Evolutionary conservation across 148 eudicot genomes (phyloP), one percentile per base, ranked within the genome.

Genomic region (Rhododendron williamsianum): DNA sequence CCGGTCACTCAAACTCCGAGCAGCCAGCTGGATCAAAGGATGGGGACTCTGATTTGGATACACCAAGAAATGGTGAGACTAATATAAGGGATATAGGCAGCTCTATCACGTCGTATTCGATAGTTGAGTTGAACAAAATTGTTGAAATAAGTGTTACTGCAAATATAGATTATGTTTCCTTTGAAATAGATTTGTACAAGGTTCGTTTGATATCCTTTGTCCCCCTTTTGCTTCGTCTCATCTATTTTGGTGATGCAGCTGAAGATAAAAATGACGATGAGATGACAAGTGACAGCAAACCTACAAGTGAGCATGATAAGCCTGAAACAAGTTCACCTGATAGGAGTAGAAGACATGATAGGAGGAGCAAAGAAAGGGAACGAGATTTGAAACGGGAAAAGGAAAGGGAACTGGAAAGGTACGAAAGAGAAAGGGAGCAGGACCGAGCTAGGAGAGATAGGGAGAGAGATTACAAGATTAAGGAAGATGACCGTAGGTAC

Each of bases 401-500:
- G 86, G 99, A 94, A 90, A 90, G 96, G 86, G 98, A 97, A 88
- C 93, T 97, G 49, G 99, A 97, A 85, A 95, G 98, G 88, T 89
- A 93, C 52, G 98, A 97, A 90, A 91, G 94, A 91, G 99, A 97
- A 76, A 91, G 98, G 72, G 98, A 95, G 90, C 98, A 94, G 82
- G 99, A 97, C 41, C 92, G 96, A 82, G 92, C 92, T 82, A 94
- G 92, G 89, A 89, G 99, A 87, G 99, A 95, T 91, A 95, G 94
- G 92, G 94, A 94, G 43, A 91, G 99, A 88, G 95, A 94, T 79
- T 85, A 93, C 13, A 95, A 92, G 88, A 89, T 92, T 80, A 95
- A 94, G 86, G 96, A 93, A 87, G 97, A 94, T 86, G 99, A 97
- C 81, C 91, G 95, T 56, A 81, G 93, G 87, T 97, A 91, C 83